Conservation (phyloP, 768 basidiomycete genomes). For the Lentinus tigrinus region DNA sequence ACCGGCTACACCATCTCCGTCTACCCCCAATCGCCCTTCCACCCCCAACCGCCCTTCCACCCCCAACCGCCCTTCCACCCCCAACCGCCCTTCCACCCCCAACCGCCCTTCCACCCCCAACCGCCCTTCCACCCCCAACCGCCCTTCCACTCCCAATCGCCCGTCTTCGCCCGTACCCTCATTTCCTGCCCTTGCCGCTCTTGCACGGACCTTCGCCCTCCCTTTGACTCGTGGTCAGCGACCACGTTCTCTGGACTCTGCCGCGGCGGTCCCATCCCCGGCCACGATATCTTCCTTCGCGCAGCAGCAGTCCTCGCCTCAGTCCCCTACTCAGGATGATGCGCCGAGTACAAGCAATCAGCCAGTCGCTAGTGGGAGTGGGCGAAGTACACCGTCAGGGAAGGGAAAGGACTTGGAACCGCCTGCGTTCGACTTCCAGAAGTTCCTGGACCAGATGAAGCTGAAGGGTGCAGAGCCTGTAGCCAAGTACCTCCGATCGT, state of each 20-base stretch:
- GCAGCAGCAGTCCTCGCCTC: constrained; percentile 39
- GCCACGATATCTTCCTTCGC: constrained; percentile 55
- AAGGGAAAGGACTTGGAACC: constrained; percentile 32
- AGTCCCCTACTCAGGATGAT: background rate
- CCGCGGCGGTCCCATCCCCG: constrained; percentile 56
- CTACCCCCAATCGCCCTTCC: constrained; percentile 33
- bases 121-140: constrained; percentile 32
- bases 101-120: constrained; percentile 31
- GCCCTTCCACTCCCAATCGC: constrained; percentile 29
- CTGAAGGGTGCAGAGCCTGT: constrained; percentile 84
- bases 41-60: constrained; percentile 52
- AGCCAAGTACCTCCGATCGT: constrained; percentile 95
- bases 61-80: constrained; percentile 65
- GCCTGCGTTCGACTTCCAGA: constrained; percentile 86
- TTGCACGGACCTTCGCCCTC: constrained; percentile 65
- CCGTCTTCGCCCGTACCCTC: constrained; percentile 40
- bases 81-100: constrained; percentile 62
- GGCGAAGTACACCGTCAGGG: constrained; percentile 21
- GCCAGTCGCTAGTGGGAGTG: constrained; percentile 14
- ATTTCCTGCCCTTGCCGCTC: constrained; percentile 64
- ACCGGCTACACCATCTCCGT: constrained; percentile 19
- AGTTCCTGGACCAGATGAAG: constrained; percentile 95
- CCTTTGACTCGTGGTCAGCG: constrained; percentile 44
- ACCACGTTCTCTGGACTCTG: constrained; percentile 61
- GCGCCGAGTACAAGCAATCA: constrained; percentile 18